These are phyloP conservation scores for Knoxdaviesia proteae DNA, from an alignment of 2,329 filamentous ascomycete genomes.

Conservation along the genomic window DNA sequence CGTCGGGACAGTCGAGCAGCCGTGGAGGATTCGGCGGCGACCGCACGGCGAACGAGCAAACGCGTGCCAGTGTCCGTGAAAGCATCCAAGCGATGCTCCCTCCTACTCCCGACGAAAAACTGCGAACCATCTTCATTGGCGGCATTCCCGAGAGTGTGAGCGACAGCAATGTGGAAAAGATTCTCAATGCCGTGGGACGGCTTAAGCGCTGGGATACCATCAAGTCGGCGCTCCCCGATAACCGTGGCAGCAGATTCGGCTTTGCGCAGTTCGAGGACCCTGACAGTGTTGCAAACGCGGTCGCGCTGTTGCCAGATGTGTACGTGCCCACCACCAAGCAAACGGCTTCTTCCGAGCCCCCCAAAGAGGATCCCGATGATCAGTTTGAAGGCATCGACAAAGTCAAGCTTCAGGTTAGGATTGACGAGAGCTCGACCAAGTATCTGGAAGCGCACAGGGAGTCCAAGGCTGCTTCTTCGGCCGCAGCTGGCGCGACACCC, in stretches of 20 bases:
- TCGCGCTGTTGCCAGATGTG: slow-evolving; percentile 66
- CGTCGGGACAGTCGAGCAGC: background rate
- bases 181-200: slow-evolving; percentile 57
- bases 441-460: slow-evolving; percentile 71
- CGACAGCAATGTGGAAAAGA: slow-evolving; percentile 58
- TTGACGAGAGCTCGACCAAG: slow-evolving; percentile 65
- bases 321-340: slow-evolving; percentile 67
- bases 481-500: slow-evolving; percentile 32
- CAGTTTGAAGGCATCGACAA: slow-evolving; percentile 41
- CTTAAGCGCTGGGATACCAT: slow-evolving; percentile 72
- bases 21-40: slow-evolving; percentile 33
- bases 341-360: slow-evolving; percentile 21
- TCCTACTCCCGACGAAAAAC: slow-evolving; percentile 73
- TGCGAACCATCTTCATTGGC: slow-evolving; percentile 76
- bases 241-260: slow-evolving; percentile 71
- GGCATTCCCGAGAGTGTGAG: slow-evolving; percentile 63
- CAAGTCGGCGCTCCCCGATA: slow-evolving; percentile 35
- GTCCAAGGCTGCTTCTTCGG: slow-evolving; percentile 39
- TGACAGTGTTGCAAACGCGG: slow-evolving; percentile 66
- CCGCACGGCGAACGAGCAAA: slow-evolving; percentile 39
- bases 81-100: slow-evolving; percentile 53
- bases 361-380: slow-evolving; percentile 18
- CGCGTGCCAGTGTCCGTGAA: slow-evolving; percentile 45
- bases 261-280: slow-evolving; percentile 92
- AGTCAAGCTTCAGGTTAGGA: slow-evolving; percentile 46